phyloP scores from a whole-genome alignment of 2,329 filamentous ascomycete species.

The Ceratocystis alfenasii region DNA sequence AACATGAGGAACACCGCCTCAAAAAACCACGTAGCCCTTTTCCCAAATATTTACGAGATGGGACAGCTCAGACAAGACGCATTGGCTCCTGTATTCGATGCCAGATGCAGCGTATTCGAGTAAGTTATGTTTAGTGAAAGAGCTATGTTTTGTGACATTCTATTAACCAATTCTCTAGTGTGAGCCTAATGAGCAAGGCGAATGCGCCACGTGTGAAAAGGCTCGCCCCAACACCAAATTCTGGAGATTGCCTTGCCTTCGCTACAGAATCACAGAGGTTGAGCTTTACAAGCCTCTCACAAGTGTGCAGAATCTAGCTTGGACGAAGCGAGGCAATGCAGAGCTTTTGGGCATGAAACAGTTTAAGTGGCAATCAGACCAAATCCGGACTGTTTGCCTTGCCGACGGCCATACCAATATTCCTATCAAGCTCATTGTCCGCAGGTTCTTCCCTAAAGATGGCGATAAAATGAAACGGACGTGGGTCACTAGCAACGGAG shows the following conservation, averaged over 20 bases:
- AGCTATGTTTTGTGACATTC: constrained; percentile 11
- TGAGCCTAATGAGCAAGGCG: constrained; percentile 37
- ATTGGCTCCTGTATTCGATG: constrained; percentile 50
- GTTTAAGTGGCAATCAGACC: constrained; percentile 43
- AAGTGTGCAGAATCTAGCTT: constrained; percentile 46
- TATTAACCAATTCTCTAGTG: constrained; percentile 33
- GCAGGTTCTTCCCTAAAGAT: constrained; percentile 41
- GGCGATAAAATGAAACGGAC: constrained; percentile 45
- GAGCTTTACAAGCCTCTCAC: constrained; percentile 44
- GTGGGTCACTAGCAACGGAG: constrained; percentile 38
- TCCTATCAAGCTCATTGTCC: constrained; percentile 39
- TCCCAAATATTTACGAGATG: constrained; percentile 39
- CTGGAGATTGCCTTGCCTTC: constrained; percentile 44
- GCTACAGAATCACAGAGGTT: constrained; percentile 50
- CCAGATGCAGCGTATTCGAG: constrained; percentile 50
- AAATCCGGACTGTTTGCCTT: constrained; percentile 39
- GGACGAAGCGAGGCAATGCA: constrained; percentile 33
- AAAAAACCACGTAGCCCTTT: constrained; percentile 38
- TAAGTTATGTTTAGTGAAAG: constrained; percentile 30
- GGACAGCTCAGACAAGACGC: constrained; percentile 45
- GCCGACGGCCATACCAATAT: constrained; percentile 43
- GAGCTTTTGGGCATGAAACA: constrained; percentile 34
- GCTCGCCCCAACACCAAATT: constrained; percentile 37
- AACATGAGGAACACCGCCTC: too few species aligned
- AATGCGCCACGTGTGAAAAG: constrained; percentile 44